Evolutionary conservation across 2,329 filamentous ascomycete species (phyloP).

Genomic region (Colletotrichum acutatum): DNA sequence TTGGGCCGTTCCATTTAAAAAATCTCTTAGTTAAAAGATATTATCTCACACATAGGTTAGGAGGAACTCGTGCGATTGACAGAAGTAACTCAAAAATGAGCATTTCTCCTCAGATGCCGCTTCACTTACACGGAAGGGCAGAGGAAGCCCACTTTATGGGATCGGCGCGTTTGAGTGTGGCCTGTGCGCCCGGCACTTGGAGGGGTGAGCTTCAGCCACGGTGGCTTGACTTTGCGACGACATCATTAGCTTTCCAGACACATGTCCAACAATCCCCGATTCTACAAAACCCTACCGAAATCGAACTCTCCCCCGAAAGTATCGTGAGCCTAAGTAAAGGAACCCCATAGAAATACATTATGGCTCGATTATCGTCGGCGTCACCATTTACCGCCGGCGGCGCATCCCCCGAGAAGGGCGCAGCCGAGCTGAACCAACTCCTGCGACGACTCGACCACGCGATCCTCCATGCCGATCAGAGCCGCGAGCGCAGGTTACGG

Average conservation of each 20-base stretch:
- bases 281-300: no score
- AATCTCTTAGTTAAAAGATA: no score
- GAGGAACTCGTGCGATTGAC: neutral
- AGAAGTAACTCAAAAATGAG: neutral
- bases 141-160: neutral
- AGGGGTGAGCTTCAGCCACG: conserved; percentile 36
- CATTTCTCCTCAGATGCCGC: neutral
- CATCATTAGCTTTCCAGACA: conserved; percentile 32
- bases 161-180: conserved; percentile 1
- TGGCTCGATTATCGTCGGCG: conserved; percentile 32
- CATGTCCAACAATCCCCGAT: conserved; percentile 4
- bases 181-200: conserved; percentile 16
- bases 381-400: neutral
- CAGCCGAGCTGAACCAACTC: conserved; percentile 69
- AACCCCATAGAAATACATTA: neutral
- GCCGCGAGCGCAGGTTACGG: conserved; percentile 67
- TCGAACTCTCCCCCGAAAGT: neutral
- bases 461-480: conserved; percentile 70
- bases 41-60: no score
- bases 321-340: neutral
- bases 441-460: conserved; percentile 73
- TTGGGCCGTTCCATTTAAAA: no score
- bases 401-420: conserved; percentile 42
- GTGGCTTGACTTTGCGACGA: conserved; percentile 35
- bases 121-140: neutral